These are phyloP conservation scores for Tolypocladium inflatum DNA, from an alignment of 2,329 filamentous ascomycete genomes.

Conservation along the genomic window DNA sequence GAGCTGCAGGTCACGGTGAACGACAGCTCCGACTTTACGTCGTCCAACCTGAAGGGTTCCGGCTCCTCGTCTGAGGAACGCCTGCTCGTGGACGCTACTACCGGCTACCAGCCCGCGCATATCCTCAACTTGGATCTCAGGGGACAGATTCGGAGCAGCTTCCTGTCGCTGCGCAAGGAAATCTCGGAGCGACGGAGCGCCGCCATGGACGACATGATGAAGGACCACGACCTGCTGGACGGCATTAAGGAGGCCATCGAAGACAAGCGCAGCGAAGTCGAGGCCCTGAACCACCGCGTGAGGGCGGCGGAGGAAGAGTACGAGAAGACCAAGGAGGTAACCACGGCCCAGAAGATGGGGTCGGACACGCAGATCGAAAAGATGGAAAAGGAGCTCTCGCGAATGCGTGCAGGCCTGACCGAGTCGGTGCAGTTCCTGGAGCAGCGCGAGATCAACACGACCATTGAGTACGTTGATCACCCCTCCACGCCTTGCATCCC, in stretches of 20 bases:
- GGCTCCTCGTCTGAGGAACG: conserved; percentile 50
- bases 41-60: conserved; percentile 44
- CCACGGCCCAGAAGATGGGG: conserved; percentile 76
- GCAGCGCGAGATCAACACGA: conserved; percentile 91
- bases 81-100: conserved; percentile 69
- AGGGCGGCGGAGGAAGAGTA: conserved; percentile 87
- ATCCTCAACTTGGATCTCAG: conserved; percentile 84
- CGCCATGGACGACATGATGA: conserved; percentile 84
- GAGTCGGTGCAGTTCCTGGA: conserved; percentile 89
- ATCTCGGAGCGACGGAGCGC: conserved; percentile 80
- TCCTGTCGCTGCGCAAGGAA: conserved; percentile 73
- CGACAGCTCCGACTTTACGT: conserved; percentile 66
- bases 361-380: conserved; percentile 94
- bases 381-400: conserved; percentile 96
- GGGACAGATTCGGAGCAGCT: conserved; percentile 68
- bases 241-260: conserved; percentile 95
- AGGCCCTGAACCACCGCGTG: conserved; percentile 80
- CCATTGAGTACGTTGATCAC: conserved; percentile 65
- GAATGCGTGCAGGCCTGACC: conserved; percentile 74
- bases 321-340: conserved; percentile 82
- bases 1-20: conserved; percentile 80
- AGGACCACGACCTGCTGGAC: conserved; percentile 86
- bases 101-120: conserved; percentile 83
- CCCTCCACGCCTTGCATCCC: background rate
- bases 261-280: conserved; percentile 87